These are phyloP conservation scores for Sporobolomyces phaffii DNA, from an alignment of 768 basidiomycete species.

Conservation along the genomic window DNA sequence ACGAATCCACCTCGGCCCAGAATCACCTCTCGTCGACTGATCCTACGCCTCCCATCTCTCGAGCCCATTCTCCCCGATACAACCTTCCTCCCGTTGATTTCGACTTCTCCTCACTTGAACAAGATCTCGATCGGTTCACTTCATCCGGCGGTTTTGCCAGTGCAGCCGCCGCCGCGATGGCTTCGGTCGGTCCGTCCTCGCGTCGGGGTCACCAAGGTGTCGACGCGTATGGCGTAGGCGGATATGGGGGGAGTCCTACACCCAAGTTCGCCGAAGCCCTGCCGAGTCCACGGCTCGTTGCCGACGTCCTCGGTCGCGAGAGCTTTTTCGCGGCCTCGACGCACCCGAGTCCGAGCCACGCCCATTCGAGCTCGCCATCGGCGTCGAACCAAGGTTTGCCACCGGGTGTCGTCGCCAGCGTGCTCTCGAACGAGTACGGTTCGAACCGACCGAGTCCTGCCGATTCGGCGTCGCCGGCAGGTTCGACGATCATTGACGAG, in stretches of 20 bases:
- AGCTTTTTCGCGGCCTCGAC: conserved; percentile 14
- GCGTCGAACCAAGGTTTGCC: not conserved
- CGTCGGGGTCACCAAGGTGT: not conserved
- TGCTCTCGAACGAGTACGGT: not conserved
- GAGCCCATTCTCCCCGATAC: not conserved
- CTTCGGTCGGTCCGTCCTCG: conserved; percentile 17
- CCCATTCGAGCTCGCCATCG: not conserved
- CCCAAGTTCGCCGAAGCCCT: conserved; percentile 13
- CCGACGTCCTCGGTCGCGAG: conserved; percentile 28
- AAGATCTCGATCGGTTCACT: conserved; percentile 36
- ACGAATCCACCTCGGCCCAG: not conserved
- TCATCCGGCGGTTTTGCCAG: conserved; percentile 34
- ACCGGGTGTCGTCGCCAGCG: not conserved
- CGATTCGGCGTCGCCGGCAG: conserved; percentile 14
- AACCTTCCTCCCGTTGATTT: conserved; percentile 19
- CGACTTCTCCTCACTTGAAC: conserved; percentile 37
- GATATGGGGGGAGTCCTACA: conserved; percentile 24
- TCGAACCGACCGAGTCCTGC: not conserved
- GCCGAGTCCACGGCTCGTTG: conserved; percentile 25
- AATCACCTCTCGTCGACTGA: not conserved
- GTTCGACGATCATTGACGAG: conserved; percentile 33
- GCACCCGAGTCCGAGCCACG: not conserved
- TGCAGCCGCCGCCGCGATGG: conserved; percentile 36
- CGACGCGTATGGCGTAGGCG: conserved; percentile 21
- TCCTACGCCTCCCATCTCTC: not conserved